Conservation (phyloP, 2,329 filamentous ascomycete genomes). For the Remersonia thermophila region DNA sequence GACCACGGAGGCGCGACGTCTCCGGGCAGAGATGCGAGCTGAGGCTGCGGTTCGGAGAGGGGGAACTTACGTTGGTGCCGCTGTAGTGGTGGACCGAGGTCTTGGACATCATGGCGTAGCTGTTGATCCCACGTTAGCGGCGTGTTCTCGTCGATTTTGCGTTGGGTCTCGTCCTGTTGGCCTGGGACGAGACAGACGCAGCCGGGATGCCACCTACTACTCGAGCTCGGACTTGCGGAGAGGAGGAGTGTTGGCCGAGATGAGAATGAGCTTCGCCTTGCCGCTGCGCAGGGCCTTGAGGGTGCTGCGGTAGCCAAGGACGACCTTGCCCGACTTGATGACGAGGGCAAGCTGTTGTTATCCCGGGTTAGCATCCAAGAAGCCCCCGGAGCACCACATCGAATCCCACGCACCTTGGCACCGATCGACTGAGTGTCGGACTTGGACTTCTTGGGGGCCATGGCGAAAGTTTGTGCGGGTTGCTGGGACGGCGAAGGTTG, state of each 20-base stretch:
- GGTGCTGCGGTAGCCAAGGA: conserved; percentile 78
- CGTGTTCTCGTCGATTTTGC: neutral
- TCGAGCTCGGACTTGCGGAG: conserved; percentile 96
- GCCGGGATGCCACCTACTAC: conserved; percentile 34
- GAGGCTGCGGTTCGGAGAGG: conserved; percentile 4
- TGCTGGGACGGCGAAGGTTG: conserved; percentile 8
- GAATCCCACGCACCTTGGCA: conserved; percentile 29
- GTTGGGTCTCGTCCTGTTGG: neutral
- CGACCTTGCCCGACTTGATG: conserved; percentile 62
- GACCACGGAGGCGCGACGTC: conserved; percentile 26
- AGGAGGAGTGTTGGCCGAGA: conserved; percentile 78
- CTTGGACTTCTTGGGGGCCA: conserved; percentile 62
- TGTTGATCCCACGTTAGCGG: conserved; percentile 23
- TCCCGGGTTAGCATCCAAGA: too few relatives aligned
- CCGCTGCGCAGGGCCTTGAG: conserved; percentile 72
- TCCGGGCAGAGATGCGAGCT: conserved; percentile 18
- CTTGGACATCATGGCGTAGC: conserved; percentile 83
- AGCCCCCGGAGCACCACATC: neutral
- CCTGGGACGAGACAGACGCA: too few relatives aligned
- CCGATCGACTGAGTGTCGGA: conserved; percentile 67
- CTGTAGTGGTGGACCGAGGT: conserved; percentile 93
- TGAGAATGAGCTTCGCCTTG: conserved; percentile 92
- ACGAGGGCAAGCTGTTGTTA: conserved; percentile 38
- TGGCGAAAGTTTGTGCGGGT: conserved; percentile 34
- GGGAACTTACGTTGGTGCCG: conserved; percentile 88